Percentiles rank a stretch among this genome's conserved stretches.
phyloP scores from a whole-genome alignment of 2,329 filamentous ascomycete genomes.

The Pestalotiopsis sp. region DNA sequence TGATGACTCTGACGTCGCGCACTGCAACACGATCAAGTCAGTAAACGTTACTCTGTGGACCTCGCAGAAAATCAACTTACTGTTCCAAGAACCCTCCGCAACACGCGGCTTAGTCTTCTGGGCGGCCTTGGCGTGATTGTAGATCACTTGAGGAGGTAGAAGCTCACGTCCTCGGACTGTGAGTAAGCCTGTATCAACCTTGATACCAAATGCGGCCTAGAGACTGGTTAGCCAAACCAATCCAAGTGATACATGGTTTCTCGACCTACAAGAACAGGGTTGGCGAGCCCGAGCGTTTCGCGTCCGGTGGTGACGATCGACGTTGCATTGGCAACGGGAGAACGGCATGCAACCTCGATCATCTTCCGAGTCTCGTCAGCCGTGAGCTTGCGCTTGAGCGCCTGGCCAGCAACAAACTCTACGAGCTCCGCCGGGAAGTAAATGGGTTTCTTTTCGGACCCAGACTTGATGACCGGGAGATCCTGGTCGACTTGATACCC shows the following conservation, averaged over 20 bases:
- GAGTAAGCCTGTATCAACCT: slow-evolving; percentile 63
- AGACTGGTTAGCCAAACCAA: not conserved
- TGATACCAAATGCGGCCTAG: slow-evolving; percentile 60
- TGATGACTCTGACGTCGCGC: slow-evolving; percentile 56
- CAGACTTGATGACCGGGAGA: slow-evolving; percentile 69
- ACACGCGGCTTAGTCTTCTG: slow-evolving; percentile 32
- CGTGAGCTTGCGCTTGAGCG: slow-evolving; percentile 60
- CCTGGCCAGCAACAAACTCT: slow-evolving; percentile 65
- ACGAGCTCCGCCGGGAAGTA: slow-evolving; percentile 72
- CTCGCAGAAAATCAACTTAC: not conserved
- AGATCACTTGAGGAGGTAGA: slow-evolving; percentile 60
- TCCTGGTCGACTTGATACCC: slow-evolving; percentile 32
- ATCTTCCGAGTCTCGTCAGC: slow-evolving; percentile 66
- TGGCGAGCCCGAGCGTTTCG: slow-evolving; percentile 59
- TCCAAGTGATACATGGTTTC: not conserved
- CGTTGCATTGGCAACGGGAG: slow-evolving; percentile 66
- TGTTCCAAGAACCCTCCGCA: slow-evolving; percentile 70
- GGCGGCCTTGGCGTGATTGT: slow-evolving; percentile 38
- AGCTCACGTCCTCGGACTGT: slow-evolving; percentile 76
- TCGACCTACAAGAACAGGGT: slow-evolving; percentile 44
- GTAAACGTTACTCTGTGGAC: not conserved
- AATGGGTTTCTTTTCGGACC: slow-evolving; percentile 55
- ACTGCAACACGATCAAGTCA: slow-evolving; percentile 34
- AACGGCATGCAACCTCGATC: slow-evolving; percentile 72
- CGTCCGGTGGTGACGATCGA: slow-evolving; percentile 65